Evolutionary conservation across 257 asterid species (phyloP).

Genomic region (Nicotiana undulata): DNA sequence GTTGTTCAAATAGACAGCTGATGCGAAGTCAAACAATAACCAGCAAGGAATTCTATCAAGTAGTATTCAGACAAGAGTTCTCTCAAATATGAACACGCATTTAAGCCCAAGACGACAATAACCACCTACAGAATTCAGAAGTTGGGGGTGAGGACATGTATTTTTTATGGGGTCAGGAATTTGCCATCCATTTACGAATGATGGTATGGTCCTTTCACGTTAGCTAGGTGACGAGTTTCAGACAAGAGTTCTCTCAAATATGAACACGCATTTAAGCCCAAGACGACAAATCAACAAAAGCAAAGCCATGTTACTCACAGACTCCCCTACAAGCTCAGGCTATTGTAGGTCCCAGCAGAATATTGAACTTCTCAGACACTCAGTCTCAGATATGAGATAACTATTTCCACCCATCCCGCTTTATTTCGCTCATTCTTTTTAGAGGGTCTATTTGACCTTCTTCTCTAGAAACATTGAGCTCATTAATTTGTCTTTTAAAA

Average conservation of each 20-base stretch:
- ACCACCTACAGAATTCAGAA: conserved; percentile 1
- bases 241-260: not conserved
- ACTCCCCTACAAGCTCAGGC: not conserved
- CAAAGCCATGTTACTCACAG: not conserved
- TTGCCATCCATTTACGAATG: not conserved
- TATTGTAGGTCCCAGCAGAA: not conserved
- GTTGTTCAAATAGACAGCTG: not conserved
- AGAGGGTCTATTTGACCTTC: not conserved
- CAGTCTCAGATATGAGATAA: not conserved
- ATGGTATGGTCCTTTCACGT: not conserved
- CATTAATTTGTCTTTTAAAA: not conserved
- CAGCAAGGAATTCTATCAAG: not conserved
- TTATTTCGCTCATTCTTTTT: not conserved
- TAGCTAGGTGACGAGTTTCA: not conserved
- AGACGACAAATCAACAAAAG: not conserved
- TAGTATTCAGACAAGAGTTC: not conserved
- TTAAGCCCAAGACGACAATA: not conserved
- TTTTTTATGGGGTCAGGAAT: not conserved
- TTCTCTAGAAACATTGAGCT: not conserved
- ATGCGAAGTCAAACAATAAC: not conserved
- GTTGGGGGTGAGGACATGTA: not conserved
- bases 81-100: not conserved
- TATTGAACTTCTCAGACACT: not conserved
- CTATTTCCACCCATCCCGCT: not conserved
- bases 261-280: not conserved